These are phyloP conservation scores for Ophiocordyceps sinensis DNA, from an alignment of 2,329 filamentous ascomycete genomes.

Conservation along the genomic window DNA sequence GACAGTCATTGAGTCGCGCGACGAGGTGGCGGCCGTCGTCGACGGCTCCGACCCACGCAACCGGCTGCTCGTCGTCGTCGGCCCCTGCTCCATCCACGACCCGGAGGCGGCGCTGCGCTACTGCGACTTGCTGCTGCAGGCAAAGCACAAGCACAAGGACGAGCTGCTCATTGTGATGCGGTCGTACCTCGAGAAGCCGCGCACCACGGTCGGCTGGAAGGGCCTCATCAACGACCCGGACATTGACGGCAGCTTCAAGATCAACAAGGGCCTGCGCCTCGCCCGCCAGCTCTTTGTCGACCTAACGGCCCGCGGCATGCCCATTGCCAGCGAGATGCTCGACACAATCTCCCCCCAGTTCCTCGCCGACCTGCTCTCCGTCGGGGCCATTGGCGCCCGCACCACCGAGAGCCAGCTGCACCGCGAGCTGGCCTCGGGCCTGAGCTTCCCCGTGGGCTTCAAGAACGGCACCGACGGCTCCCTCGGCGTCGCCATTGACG, in stretches of 20 bases:
- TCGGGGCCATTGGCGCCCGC: constrained; percentile 87
- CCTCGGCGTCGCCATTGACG: constrained; percentile 81
- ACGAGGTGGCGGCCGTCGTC: constrained; percentile 54
- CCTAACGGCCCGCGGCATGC: constrained; percentile 83
- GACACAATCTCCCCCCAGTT: constrained; percentile 98
- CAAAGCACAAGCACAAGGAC: constrained; percentile 78
- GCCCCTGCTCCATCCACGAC: constrained; percentile 96
- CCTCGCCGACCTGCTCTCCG: constrained; percentile 77
- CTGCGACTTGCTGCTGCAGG: constrained; percentile 65
- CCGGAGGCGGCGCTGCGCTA: constrained; percentile 82
- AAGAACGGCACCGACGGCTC: constrained; percentile 97
- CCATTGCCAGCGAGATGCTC: constrained; percentile 92
- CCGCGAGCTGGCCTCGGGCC: constrained; percentile 80
- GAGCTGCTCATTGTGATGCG: constrained; percentile 95
- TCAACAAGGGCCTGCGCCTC: constrained; percentile 88
- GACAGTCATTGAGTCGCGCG: constrained; percentile 46
- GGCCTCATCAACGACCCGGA: constrained; percentile 97
- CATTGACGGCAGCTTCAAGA: constrained; percentile 96
- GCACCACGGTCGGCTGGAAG: constrained; percentile 98
- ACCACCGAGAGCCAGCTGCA: constrained; percentile 95
- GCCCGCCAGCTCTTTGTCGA: constrained; percentile 88
- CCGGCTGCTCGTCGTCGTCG: constrained; percentile 60
- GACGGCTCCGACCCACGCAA: constrained; percentile 49
- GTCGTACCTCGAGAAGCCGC: constrained; percentile 94
- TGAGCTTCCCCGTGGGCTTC: constrained; percentile 97